Evolutionary conservation across 768 basidiomycete genomes (phyloP), one percentile per base, ranked within the genome.

Genomic region (Crassisporium funariophilum): DNA sequence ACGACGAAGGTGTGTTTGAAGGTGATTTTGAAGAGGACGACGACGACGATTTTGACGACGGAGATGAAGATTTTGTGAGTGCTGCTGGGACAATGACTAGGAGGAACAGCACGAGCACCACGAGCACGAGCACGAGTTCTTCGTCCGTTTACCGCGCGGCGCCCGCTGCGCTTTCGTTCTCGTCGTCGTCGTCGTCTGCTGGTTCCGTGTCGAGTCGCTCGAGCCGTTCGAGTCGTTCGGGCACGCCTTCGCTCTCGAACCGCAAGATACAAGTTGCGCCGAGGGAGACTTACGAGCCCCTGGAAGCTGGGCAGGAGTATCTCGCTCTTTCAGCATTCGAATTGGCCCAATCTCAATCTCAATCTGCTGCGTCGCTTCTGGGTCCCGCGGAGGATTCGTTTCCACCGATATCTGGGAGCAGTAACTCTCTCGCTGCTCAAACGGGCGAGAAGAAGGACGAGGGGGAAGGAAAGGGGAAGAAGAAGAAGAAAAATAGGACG

Each of bases 261-360:
- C 58, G 65, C 33, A 85, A 83, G 65, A 65, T 84, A 1, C 82
- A 81, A 34, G 68, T 84, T 1, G 81, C 82, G 0, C 78, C 79
- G 1, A 56, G 64, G 8, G 74, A 71, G 1, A n/a, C n/a, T n/a
- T n/a, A n/a, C n/a, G 83, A 86, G 59, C 75, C 83, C 2, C 76
- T 70, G 63, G 78, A 82, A 59, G 83, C 82, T 0, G 78, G 77
- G 5, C 54, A 60, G 21, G 67, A 56, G 38, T 49, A 52, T 22
- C 7, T 27, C n/a, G 46, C 44, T 13, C 23, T 33, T 35, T 12
- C 44, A 40, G 22, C 21, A 39, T 20, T 2, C 11, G 15, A 35
- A n/a, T 35, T 17, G 12, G 16, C 15, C 24, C 11, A 19, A 35
- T 5, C 27, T 10, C 25, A 4, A 11, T 33, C 46, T 31, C 19